Base-by-base conservation (phyloP, 371 early-diverging fungal genomes). In the Mortierella sp. region DNA sequence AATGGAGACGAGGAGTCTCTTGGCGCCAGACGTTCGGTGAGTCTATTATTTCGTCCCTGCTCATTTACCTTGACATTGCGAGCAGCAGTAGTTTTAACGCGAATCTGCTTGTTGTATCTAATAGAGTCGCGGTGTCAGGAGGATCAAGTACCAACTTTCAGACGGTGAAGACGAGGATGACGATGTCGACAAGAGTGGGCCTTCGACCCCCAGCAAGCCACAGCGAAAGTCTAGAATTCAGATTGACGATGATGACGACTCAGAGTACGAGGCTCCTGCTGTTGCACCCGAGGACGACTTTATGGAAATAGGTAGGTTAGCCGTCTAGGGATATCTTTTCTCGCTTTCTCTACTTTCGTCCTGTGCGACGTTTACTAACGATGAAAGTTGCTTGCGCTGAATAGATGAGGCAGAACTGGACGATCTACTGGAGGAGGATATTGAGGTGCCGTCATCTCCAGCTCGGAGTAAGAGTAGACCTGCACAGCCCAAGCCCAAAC, bases 151-250 rank as follows among this genome's bases (percentile, higher is more conserved):
- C 42, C 79, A 87, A 50, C 72, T 83, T 42, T 86, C 89, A 1
- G 89, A 89, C 65, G 84, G 88, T 26, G 89, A 88, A 0, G 88
- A 88, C 3, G 91, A 84, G 8, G 75, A 78, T 6, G 81, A 74
- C 19, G 50, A 47, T 44, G 68, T 16, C 14, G 45, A 58, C 0
- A 50, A 44, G 58, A 45, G 16, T 10, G 73, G 60, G 34, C 60
- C 34, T 16, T 71, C 58, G 26, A 76, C 70, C 38, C 80, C 75
- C 24, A 82, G 70, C 76, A 87, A 75, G 80, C 70, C 34, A 42
- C 79, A 45, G 72, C 79, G 75, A 78, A 80, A 81, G 73, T 47
- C 48, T 79, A 80, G 34, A 79, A 79, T 71, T 55, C 78, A 28
- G 44, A 34, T 76, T 13, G 89, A 88, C 54, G 85, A 89, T 74